Evolutionary conservation across 2,329 filamentous ascomycete species (phyloP), one percentile per base, ranked within the genome.

Genomic region (Colletotrichum sp.): DNA sequence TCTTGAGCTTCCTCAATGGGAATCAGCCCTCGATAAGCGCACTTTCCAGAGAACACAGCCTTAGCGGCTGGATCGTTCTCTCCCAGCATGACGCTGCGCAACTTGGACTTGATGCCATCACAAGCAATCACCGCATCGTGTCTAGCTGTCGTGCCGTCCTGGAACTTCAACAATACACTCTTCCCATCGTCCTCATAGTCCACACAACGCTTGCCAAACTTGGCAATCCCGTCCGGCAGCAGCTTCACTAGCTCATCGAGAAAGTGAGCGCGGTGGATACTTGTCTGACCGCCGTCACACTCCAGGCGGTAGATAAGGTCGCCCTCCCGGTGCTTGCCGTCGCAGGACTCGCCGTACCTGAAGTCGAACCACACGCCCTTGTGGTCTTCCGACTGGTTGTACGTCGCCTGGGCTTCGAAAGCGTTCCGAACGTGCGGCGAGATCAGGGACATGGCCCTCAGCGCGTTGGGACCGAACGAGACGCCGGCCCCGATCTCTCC

Each of bases 51-150:
- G 76, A 90, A 93, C 0, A 80, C 76, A 0, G 83, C 85, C 78
- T 2, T 88, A 80, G 69, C 85, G 65, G 30, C 87, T 79, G 69
- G 86, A 80, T 63, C 84, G 78, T 80, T 75, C 49, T 84, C 79
- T 1, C 88, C 89, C 0, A 93, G 83, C 12, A 94, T 81, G 4
- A 91, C 80, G 36, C 88, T 81, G 21, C 92, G 84, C 82, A 8
- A 82, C 83, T 71, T 81, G 82, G 74, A 18, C 7, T 92, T 92
- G 79, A 93, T 91, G 0, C 92, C 92, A 80, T 93, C 92, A 78
- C 90, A 92, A 3, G 90, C 78, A 83, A 94, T 84, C 0, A 92
- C 70, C 0, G 82, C 85, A 30, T 86, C 84, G 6, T 86, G 84
- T 9, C 80, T 77, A 4, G 83, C 85, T 1, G 81, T 83, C 0